Conservation (phyloP, 805 yeast genomes). For the Brettanomyces nanus region DNA sequence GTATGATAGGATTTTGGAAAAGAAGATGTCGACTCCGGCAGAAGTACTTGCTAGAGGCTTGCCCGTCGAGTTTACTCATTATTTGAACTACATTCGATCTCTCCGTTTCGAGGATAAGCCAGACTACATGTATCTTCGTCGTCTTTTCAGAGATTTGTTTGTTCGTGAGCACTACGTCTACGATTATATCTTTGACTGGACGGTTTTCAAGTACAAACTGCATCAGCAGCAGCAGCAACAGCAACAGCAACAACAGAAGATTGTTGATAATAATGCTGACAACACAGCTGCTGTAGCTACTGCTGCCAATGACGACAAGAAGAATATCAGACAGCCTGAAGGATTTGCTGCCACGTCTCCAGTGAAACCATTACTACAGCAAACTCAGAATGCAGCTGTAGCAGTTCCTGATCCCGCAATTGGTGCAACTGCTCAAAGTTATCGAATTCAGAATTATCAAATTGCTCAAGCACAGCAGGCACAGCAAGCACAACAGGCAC, state of each 20-base stretch:
- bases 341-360: neutral
- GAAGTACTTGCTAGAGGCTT: slow-evolving; percentile 84
- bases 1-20: slow-evolving; percentile 92
- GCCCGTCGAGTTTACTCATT: slow-evolving; percentile 83
- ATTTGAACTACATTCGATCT: slow-evolving; percentile 81
- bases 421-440: slow-evolving; percentile 6
- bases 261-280: slow-evolving; percentile 13
- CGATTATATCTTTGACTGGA: slow-evolving; percentile 97
- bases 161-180: slow-evolving; percentile 82
- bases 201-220: slow-evolving; percentile 69
- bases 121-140: slow-evolving; percentile 82
- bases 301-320: neutral
- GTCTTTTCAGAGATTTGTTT: slow-evolving; percentile 82
- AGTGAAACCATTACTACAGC: slow-evolving; percentile 25
- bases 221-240: slow-evolving; percentile 37
- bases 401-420: slow-evolving; percentile 24
- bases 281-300: too few species aligned
- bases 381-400: slow-evolving; percentile 23
- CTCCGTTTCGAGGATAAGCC: slow-evolving; percentile 95
- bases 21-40: slow-evolving; percentile 83
- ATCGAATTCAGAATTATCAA: slow-evolving; percentile 6
- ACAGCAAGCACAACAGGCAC: slow-evolving; percentile 10
- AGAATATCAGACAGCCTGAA: neutral
- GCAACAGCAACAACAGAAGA: slow-evolving; percentile 18
- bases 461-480: slow-evolving; percentile 9